Percentiles rank a stretch among this genome's conserved stretches.
Evolutionary conservation across 768 basidiomycete species (phyloP).

Genomic region (Auricularia auricula-judae): DNA sequence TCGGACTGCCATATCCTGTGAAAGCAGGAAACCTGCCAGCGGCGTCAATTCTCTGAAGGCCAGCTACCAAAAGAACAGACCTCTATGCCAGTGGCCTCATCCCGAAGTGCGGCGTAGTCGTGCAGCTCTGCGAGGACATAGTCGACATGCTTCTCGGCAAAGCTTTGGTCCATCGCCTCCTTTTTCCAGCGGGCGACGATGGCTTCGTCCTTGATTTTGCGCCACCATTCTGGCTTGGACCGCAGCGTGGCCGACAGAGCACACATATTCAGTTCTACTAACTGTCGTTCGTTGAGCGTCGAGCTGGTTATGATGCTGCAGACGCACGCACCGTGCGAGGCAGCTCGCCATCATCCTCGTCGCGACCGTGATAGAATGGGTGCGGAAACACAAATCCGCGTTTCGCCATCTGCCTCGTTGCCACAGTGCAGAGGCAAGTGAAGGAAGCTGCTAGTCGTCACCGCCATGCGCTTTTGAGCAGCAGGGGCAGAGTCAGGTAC

Average conservation of each 20-base stretch:
- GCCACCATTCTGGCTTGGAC: background rate
- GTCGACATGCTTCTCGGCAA: conserved; percentile 11
- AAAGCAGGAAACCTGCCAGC: conserved; percentile 11
- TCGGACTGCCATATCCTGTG: conserved; percentile 20
- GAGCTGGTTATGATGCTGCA: background rate
- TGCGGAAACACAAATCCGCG: background rate
- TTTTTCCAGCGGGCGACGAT: background rate
- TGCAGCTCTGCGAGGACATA: conserved; percentile 13
- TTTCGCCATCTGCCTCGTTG: too few species aligned
- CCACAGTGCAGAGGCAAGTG: too few species aligned
- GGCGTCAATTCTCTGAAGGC: background rate
- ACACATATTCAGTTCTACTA: background rate
- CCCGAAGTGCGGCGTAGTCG: conserved; percentile 9
- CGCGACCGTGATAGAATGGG: background rate
- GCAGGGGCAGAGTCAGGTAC: too few species aligned
- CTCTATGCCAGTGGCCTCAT: conserved; percentile 12
- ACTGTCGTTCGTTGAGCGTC: background rate
- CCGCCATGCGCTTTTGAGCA: too few species aligned
- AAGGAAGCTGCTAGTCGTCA: too few species aligned
- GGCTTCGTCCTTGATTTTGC: background rate
- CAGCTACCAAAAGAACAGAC: background rate
- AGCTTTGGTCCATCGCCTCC: background rate
- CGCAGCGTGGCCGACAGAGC: background rate
- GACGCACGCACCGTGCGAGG: background rate
- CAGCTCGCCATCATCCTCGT: background rate